Evolutionary conservation across 805 yeast species (phyloP).

Genomic region (Monosporozyma unispora): DNA sequence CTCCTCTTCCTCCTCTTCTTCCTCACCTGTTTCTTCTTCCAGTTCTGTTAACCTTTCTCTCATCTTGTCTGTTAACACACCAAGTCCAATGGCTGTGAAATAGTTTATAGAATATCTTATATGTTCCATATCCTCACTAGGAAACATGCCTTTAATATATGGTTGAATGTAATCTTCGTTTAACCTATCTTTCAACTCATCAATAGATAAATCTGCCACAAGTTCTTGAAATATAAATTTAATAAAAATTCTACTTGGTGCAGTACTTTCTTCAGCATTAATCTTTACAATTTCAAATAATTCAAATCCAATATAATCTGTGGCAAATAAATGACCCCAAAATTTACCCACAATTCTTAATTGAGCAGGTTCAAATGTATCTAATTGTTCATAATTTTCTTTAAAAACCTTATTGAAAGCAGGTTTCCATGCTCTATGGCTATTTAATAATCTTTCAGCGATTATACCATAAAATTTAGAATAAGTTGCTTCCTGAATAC

Average conservation of each 20-base stretch:
- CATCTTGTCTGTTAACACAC: conserved; percentile 75
- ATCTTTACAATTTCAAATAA: conserved; percentile 46
- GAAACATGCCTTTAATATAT: conserved; percentile 53
- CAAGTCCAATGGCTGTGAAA: conserved; percentile 88
- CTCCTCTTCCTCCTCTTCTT: conserved; percentile 8
- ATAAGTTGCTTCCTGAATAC: conserved; percentile 79
- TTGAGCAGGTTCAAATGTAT: conserved; percentile 61
- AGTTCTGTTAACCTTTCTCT: conserved; percentile 41
- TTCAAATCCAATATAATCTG: conserved; percentile 60
- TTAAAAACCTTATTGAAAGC: conserved; percentile 47
- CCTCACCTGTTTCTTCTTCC: conserved; percentile 19
- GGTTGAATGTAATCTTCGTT: conserved; percentile 44
- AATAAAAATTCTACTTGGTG: conserved; percentile 71
- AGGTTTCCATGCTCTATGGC: conserved; percentile 46
- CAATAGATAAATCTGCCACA: conserved; percentile 64
- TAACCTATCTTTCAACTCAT: conserved; percentile 40
- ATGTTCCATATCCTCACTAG: conserved; percentile 41
- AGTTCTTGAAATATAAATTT: conserved; percentile 75
- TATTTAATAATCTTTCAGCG: conserved; percentile 52
- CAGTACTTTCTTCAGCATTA: conserved; percentile 64
- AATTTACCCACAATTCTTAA: conserved; percentile 72
- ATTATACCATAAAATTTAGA: conserved; percentile 77
- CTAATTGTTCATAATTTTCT: conserved; percentile 47
- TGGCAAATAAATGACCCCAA: conserved; percentile 76
- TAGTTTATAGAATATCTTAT: conserved; percentile 76